A percentile compares a stretch with the other conserved stretches of the same genome.
phyloP scores from a whole-genome alignment of 768 basidiomycete genomes.

The Kwoniella bestiolae region DNA sequence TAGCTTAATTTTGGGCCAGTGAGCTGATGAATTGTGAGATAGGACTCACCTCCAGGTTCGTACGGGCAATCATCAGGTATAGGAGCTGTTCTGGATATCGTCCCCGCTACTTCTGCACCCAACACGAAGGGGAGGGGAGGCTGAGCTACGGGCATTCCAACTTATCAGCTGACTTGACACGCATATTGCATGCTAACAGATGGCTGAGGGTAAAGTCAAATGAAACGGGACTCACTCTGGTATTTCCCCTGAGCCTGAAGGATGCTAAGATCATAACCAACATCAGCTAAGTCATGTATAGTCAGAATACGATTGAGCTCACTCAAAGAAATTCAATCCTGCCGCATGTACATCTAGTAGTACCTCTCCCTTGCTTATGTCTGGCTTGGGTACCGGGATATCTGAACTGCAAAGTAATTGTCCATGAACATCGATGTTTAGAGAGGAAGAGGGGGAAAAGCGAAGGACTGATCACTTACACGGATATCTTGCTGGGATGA shows the following conservation, averaged over 20 bases:
- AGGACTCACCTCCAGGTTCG: constrained; percentile 67
- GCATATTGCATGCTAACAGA: background rate
- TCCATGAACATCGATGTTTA: background rate
- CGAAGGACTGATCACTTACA: constrained; percentile 48
- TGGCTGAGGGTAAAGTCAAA: background rate
- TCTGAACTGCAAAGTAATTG: constrained; percentile 39
- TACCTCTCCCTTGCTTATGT: constrained; percentile 63
- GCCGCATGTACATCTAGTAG: constrained; percentile 76
- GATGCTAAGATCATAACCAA: constrained; percentile 59
- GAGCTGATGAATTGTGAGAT: background rate
- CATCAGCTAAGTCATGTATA: background rate
- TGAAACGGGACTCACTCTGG: constrained; percentile 64
- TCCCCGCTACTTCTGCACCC: constrained; percentile 81
- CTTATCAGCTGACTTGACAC: background rate
- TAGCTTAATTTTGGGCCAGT: background rate
- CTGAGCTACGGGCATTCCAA: constrained; percentile 58
- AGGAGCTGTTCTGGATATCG: constrained; percentile 69
- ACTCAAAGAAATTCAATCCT: constrained; percentile 75
- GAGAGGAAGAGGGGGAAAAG: background rate
- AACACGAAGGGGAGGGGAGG: constrained; percentile 83
- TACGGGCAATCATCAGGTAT: constrained; percentile 79
- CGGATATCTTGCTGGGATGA: constrained; percentile 69
- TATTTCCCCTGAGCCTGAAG: constrained; percentile 89
- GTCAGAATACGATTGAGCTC: constrained; percentile 13
- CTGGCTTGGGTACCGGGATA: constrained; percentile 66